A percentile compares a stretch with the other conserved stretches of the same genome.
Evolutionary conservation across 176 grass and related monocot genomes (phyloP).

Genomic region (Elaeis guineensis): DNA sequence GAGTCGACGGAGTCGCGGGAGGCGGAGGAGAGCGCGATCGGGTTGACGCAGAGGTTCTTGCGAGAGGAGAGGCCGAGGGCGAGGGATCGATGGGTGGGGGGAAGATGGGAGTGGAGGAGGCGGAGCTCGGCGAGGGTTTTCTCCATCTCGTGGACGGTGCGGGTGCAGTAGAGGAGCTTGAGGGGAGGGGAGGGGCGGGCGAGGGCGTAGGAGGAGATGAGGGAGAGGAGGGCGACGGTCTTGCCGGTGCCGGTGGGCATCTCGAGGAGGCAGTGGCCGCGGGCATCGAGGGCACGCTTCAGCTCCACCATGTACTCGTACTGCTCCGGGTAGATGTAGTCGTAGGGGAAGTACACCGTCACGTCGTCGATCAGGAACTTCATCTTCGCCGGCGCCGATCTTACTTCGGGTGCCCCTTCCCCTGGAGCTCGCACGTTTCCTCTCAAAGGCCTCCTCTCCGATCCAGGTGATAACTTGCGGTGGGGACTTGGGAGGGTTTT

Average conservation of each 20-base stretch:
- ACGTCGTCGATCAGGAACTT: slow-evolving; percentile 59
- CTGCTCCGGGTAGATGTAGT: slow-evolving; percentile 93
- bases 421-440: no score
- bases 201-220: slow-evolving; percentile 70
- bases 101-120: slow-evolving; percentile 59
- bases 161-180: slow-evolving; percentile 89
- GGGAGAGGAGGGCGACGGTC: slow-evolving; percentile 76
- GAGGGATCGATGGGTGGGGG: slow-evolving; percentile 29
- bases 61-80: slow-evolving; percentile 69
- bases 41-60: slow-evolving; percentile 91
- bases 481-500: no score
- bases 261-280: slow-evolving; percentile 86
- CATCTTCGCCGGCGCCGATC: slow-evolving; percentile 20
- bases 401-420: no score
- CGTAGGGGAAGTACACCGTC: slow-evolving; percentile 83
- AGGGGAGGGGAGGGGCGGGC: slow-evolving; percentile 40
- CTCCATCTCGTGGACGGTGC: slow-evolving; percentile 99
- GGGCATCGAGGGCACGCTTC: slow-evolving; percentile 81
- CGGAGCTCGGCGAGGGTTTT: slow-evolving; percentile 86
- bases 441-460: no score
- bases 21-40: slow-evolving; percentile 47
- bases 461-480: no score
- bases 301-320: slow-evolving; percentile 89
- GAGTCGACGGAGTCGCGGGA: slow-evolving; percentile 84
- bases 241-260: slow-evolving; percentile 98